Evolutionary conservation across 2,329 filamentous ascomycete species (phyloP), one percentile per base, ranked within the genome.

Genomic region (Conoideocrella luteorostrata): DNA sequence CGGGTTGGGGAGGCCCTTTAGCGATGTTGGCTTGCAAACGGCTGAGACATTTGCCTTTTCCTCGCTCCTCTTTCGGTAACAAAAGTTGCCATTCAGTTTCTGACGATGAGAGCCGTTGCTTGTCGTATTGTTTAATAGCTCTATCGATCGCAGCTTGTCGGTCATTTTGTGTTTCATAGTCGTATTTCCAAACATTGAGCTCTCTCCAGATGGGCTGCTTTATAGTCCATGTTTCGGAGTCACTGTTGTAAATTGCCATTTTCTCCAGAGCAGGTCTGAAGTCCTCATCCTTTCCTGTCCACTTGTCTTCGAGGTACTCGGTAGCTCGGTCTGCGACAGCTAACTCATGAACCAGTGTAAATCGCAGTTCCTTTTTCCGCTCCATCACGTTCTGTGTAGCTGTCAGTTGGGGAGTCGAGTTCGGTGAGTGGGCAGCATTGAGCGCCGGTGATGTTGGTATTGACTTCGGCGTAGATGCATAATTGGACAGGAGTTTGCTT

Each of bases 1-100:
- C 59, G n/a, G 69, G 57, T 24, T 60, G 63, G 13, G 67, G 58
- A n/a, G 69, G 65, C 2, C 71, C 71, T 56, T 74, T 76, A 39
- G 74, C 77, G 35, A 84, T 68, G 9, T 72, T 70, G 10, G 72
- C 75, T 51, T 83, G 79, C 7, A 84, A 62, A 52, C 75, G 78
- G 62, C 80, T 83, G 26, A 84, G 61, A 40, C 73, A 75, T 40
- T 75, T 80, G 41, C 79, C 79, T 48, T 65, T 66, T 41, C 76
- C 77, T 40, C 80, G 69, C 44, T 83, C 77, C 37, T 74, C 68
- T 49, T 67, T 69, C 5, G 75, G 71, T 10, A 82, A 63, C n/a
- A 84, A 63, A 50, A 68, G 72, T 53, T 84, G 75, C 80, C 80
- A 84, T 41, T 78, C 71, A 0, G 72, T 70, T 45, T 82, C 78